phyloP scores from a whole-genome alignment of 257 asterid genomes.

The Leptodermis oblonga region DNA sequence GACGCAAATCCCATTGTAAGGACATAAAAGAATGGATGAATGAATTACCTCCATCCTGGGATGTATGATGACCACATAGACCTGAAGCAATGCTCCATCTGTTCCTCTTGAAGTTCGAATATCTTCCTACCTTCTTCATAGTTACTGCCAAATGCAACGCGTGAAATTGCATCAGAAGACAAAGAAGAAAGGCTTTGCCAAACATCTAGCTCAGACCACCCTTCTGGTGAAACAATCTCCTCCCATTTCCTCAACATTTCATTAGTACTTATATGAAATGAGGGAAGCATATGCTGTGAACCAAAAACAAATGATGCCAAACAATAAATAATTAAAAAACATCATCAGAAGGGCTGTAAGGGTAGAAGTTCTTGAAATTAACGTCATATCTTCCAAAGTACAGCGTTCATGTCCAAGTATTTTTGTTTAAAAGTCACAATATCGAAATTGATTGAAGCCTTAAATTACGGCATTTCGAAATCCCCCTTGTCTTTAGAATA shows the following conservation, averaged over 20 bases:
- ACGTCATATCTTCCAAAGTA: too few species aligned
- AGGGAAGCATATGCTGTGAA: not conserved
- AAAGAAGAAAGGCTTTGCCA: not conserved
- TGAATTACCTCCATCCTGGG: not conserved
- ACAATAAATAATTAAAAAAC: not conserved
- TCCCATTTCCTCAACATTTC: slow-evolving; percentile 2
- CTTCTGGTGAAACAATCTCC: not conserved
- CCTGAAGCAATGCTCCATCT: not conserved
- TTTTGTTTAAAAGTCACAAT: too few species aligned
- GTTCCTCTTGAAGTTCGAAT: not conserved
- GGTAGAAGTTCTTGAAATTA: too few species aligned
- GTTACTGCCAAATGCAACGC: slow-evolving; percentile 3
- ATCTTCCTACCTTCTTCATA: not conserved
- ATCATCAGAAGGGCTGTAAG: not conserved
- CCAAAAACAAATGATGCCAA: not conserved
- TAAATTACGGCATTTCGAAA: too few species aligned
- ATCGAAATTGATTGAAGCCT: too few species aligned
- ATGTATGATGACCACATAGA: not conserved
- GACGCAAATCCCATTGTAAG: not conserved
- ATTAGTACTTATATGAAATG: not conserved
- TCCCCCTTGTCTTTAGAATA: too few species aligned
- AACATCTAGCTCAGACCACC: not conserved
- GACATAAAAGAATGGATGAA: not conserved
- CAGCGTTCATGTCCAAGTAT: not conserved
- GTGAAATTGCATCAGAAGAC: not conserved